Conservation (phyloP, 1,139 yeast genomes). For the Ogataea hybrid region DNA sequence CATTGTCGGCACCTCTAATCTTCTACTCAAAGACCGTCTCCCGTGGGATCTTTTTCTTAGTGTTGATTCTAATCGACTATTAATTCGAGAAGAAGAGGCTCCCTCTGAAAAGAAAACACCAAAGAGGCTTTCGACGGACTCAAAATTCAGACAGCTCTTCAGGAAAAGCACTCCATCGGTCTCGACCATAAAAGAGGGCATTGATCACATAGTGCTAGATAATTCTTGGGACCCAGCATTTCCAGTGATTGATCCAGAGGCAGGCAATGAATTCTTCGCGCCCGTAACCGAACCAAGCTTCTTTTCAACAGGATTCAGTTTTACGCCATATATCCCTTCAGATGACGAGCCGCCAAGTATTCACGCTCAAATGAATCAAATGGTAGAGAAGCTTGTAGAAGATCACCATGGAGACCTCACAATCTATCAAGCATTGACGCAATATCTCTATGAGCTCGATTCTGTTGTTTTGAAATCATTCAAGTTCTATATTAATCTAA, state of each 20-base stretch:
- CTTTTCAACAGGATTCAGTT: conserved; percentile 22
- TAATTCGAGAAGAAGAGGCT: conserved; percentile 7
- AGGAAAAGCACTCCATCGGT: conserved; percentile 13
- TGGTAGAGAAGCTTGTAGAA: conserved; percentile 16
- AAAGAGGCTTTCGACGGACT: conserved; percentile 18
- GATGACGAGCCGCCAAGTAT: conserved; percentile 17
- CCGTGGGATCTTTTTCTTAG: conserved; percentile 55
- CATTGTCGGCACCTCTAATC: conserved; percentile 57
- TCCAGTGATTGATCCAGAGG: conserved; percentile 21
- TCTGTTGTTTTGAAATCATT: conserved; percentile 25
- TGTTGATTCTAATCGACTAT: conserved; percentile 46
- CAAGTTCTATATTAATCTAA: conserved; percentile 18
- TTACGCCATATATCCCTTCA: conserved; percentile 5
- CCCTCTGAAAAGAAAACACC: conserved; percentile 15
- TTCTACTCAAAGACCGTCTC: conserved; percentile 42
- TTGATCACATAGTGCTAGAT: not conserved
- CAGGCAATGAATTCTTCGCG: conserved; percentile 12
- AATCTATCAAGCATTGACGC: conserved; percentile 23
- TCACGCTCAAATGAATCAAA: conserved; percentile 22
- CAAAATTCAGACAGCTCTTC: conserved; percentile 18
- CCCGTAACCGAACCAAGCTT: conserved; percentile 16
- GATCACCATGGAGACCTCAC: conserved; percentile 31
- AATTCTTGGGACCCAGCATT: conserved; percentile 24
- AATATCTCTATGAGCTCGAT: conserved; percentile 23
- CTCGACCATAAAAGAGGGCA: conserved; percentile 2